Percentiles rank a stretch among this genome's conserved stretches.
phyloP scores from a whole-genome alignment of 2,329 filamentous ascomycete species.

The Beauveria caledonica region DNA sequence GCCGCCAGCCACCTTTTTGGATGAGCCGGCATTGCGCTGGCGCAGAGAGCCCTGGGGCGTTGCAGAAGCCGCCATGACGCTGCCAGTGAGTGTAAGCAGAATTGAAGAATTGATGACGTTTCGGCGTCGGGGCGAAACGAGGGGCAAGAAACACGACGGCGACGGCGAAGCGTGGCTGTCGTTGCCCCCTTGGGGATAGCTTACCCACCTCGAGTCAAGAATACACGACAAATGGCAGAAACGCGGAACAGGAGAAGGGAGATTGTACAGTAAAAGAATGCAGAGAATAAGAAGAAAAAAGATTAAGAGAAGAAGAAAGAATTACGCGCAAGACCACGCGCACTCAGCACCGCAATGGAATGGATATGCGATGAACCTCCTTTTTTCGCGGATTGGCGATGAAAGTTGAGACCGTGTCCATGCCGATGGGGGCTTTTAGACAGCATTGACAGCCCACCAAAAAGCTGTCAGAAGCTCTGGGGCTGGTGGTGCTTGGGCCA shows the following conservation, averaged over 20 bases:
- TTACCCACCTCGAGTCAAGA: conserved; percentile 3
- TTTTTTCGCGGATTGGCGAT: background rate
- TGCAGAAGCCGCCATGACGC: conserved; percentile 39
- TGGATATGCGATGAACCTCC: conserved; percentile 11
- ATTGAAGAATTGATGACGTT: background rate
- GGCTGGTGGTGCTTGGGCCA: background rate
- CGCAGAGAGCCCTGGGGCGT: conserved; percentile 51
- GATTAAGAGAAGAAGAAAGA: background rate
- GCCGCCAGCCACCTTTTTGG: conserved; percentile 37
- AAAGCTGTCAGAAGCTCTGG: no score
- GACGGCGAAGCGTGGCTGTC: background rate
- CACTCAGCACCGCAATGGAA: conserved; percentile 17
- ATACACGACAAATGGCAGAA: background rate
- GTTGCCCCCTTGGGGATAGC: background rate
- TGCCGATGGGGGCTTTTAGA: background rate
- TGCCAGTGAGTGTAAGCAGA: background rate
- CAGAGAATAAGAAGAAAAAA: conserved; percentile 1
- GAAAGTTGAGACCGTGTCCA: conserved; percentile 11
- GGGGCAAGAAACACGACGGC: no score
- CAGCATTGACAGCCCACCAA: background rate
- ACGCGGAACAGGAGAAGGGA: conserved; percentile 9
- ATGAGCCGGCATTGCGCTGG: conserved; percentile 45
- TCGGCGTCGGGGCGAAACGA: background rate
- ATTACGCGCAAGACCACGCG: background rate
- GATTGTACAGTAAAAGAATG: conserved; percentile 13